These are phyloP conservation scores for Zancudomyces culisetae DNA, from an alignment of 371 early-diverging fungal species.

Conservation along the genomic window DNA sequence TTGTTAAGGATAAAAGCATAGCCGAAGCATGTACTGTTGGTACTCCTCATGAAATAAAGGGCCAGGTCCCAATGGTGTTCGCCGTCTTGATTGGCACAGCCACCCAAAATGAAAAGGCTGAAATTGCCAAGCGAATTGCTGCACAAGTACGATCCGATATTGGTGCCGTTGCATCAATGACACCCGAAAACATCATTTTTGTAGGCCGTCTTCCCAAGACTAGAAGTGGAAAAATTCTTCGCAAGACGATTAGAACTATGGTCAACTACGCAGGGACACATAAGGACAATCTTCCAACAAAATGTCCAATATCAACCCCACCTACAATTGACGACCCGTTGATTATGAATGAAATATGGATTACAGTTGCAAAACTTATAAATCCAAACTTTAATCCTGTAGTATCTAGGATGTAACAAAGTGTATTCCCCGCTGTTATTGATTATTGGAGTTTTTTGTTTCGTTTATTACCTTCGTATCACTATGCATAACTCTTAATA, in stretches of 20 bases:
- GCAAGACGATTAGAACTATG: slow-evolving; percentile 59
- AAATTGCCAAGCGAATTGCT: slow-evolving; percentile 27
- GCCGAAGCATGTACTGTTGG: slow-evolving; percentile 63
- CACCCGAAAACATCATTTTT: slow-evolving; percentile 32
- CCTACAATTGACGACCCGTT: slow-evolving; percentile 66
- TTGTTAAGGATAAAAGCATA: slow-evolving; percentile 42
- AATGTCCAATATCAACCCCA: slow-evolving; percentile 28
- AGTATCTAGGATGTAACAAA: not conserved
- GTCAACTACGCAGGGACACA: slow-evolving; percentile 5
- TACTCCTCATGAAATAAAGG: slow-evolving; percentile 40
- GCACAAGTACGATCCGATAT: slow-evolving; percentile 34
- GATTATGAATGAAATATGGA: slow-evolving; percentile 35
- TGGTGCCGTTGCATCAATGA: slow-evolving; percentile 62
- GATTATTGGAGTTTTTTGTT: no score
- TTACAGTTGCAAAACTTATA: slow-evolving; percentile 1
- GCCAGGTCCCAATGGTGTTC: slow-evolving; percentile 42
- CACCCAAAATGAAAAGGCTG: slow-evolving; percentile 5
- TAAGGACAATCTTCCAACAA: not conserved
- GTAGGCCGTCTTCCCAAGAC: slow-evolving; percentile 79
- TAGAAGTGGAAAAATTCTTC: slow-evolving; percentile 74
- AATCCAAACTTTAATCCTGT: not conserved
- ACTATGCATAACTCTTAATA: no score
- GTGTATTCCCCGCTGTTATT: no score
- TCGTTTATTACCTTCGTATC: no score
- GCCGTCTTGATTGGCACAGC: slow-evolving; percentile 29